These are phyloP conservation scores for Cadophora sp. DNA, from an alignment of 2,329 filamentous ascomycete species.

Conservation along the genomic window DNA sequence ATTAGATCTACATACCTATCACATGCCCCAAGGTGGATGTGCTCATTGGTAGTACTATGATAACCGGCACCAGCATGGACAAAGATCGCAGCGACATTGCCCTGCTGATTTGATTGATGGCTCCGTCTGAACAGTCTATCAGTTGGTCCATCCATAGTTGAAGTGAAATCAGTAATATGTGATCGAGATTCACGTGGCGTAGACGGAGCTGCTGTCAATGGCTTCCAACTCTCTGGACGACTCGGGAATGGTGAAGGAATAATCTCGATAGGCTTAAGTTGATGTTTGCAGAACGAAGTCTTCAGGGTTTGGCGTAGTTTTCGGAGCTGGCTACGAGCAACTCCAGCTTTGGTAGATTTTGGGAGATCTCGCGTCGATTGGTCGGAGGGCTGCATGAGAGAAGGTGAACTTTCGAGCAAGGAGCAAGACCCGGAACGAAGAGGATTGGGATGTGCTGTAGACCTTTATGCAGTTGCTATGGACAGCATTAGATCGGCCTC, in stretches of 20 bases:
- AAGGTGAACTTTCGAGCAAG: not conserved
- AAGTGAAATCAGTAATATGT: not conserved
- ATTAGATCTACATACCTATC: conserved; percentile 70
- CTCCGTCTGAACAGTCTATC: conserved; percentile 36
- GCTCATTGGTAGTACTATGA: conserved; percentile 87
- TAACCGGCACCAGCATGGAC: conserved; percentile 96
- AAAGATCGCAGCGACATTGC: conserved; percentile 76
- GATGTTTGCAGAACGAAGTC: conserved; percentile 30
- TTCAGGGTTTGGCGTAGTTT: conserved; percentile 31
- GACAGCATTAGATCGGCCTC: not conserved
- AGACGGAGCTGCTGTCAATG: conserved; percentile 6
- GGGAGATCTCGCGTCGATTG: conserved; percentile 19
- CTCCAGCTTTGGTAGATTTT: conserved; percentile 25
- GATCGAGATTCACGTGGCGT: not conserved
- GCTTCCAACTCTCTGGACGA: conserved; percentile 20
- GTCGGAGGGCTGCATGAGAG: conserved; percentile 12
- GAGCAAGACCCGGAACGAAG: not conserved
- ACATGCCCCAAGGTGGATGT: conserved; percentile 83
- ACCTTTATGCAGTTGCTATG: not conserved
- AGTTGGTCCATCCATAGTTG: conserved; percentile 40
- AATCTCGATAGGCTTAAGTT: conserved; percentile 21
- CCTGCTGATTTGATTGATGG: conserved; percentile 25
- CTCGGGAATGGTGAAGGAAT: conserved; percentile 28
- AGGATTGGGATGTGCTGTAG: not conserved
- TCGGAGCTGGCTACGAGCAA: conserved; percentile 31